Evolutionary conservation across 768 basidiomycete genomes (phyloP), one percentile per base, ranked within the genome.

Genomic region (Leccinum uliginosum): DNA sequence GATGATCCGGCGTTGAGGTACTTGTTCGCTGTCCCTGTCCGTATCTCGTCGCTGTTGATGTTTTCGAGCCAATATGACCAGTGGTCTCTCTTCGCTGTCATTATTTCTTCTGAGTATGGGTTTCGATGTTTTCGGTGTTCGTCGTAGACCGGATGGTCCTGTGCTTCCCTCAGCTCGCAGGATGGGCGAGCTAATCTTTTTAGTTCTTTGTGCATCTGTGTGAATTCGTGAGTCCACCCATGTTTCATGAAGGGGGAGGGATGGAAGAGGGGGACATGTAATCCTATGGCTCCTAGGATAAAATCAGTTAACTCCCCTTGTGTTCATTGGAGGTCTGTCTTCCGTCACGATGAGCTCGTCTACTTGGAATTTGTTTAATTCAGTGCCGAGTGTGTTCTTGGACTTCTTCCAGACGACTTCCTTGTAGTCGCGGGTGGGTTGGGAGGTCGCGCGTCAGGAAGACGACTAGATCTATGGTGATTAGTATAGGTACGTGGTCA

Each of bases 401-500:
- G 26, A 46, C 7, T 44, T 23, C 9, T 44, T 23, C 43, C 43
- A 44, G 43, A 21, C 21, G 17, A 21, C 43, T 9, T 44, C 19
- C 3, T 46, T 46, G 24, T 26, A 46, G 45, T 46, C 26, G 2
- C 35, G 24, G 12, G 45, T 6, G 45, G 23, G 45, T 46, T 6
- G 19, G 45, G 26, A 26, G 26, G 26, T 6, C 7, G 11, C n/a
- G n/a, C n/a, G n/a, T n/a, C n/a, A n/a, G n/a, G n/a, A n/a, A n/a
- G n/a, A n/a, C n/a, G 23, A 4, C 8, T 24, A 27, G 23, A 1
- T 46, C 11, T 24, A 46, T 9, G 6, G 15, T 26, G 11, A 23
- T 46, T 26, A 67, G 21, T 2, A 76, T 67, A 0, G 73, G 74
- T 10, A 73, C 60, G 48, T 77, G 75, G 63, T 77, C 74, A 0